phyloP scores from a whole-genome alignment of 169 alveolate genomes.

The Eimeria acervulina region DNA sequence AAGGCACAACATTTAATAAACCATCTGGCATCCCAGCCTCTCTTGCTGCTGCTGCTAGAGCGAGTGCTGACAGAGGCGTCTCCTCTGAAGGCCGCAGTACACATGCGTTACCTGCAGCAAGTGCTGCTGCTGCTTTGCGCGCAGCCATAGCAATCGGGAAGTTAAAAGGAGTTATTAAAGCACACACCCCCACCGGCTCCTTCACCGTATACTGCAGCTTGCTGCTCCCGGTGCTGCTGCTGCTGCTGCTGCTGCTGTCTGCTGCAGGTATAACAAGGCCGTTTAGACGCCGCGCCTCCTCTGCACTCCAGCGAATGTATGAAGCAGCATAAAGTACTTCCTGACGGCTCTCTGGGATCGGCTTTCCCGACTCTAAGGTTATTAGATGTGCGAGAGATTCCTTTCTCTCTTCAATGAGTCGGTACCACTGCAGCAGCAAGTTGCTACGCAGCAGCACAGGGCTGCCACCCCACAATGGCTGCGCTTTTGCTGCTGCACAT shows the following conservation, averaged over 20 bases:
- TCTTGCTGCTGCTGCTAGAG: conserved; percentile 79
- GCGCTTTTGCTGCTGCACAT: conserved; percentile 55
- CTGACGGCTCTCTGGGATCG: conserved; percentile 71
- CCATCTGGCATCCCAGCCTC: conserved; percentile 81
- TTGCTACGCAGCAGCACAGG: conserved; percentile 66
- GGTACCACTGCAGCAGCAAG: conserved; percentile 69
- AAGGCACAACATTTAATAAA: conserved; percentile 53
- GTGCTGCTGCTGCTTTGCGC: conserved; percentile 82
- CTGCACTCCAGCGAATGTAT: conserved; percentile 83
- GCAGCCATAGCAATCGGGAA: conserved; percentile 82
- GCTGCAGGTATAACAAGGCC: conserved; percentile 81
- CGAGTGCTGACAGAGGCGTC: conserved; percentile 74
- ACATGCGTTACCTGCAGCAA: conserved; percentile 80
- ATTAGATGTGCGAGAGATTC: conserved; percentile 69
- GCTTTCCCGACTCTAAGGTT: conserved; percentile 79
- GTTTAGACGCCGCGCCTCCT: conserved; percentile 77
- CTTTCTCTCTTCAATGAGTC: conserved; percentile 6
- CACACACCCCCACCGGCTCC: conserved; percentile 84
- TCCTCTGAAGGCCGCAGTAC: conserved; percentile 65
- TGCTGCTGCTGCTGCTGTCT: background rate
- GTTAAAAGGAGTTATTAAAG: conserved; percentile 80
- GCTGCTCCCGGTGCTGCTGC: background rate
- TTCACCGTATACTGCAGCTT: conserved; percentile 24
- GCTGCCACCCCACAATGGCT: conserved; percentile 38
- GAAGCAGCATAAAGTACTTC: conserved; percentile 79